A percentile compares a stretch with the other conserved stretches of the same genome.
Evolutionary conservation across 371 early-diverging fungal species (phyloP).

Genomic region (Mucor ambiguus): DNA sequence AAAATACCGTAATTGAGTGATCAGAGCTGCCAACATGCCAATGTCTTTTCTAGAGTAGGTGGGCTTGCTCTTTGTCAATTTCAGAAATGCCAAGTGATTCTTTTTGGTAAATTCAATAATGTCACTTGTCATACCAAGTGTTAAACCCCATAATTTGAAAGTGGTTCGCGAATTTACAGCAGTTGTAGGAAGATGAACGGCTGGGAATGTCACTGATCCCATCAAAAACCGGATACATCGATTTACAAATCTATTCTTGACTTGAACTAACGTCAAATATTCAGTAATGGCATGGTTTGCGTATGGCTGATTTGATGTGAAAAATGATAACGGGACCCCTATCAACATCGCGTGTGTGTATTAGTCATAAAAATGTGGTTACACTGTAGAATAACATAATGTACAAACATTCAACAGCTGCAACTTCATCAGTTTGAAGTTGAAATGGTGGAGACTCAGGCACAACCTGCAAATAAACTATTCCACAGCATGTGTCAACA

Average conservation of each 20-base stretch:
- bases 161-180: conserved; percentile 18
- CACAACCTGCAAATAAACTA: conserved; percentile 65
- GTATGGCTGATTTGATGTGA: conserved; percentile 42
- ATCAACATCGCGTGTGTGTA: neutral
- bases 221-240: conserved; percentile 14
- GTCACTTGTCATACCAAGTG: conserved; percentile 68
- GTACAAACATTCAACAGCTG: conserved; percentile 62
- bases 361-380: neutral
- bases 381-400: neutral
- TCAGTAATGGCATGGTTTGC: conserved; percentile 35
- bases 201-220: conserved; percentile 39
- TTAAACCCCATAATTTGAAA: conserved; percentile 69
- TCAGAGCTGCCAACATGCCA: conserved; percentile 5
- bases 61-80: conserved; percentile 10
- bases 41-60: conserved; percentile 21
- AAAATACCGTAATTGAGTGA: conserved; percentile 4
- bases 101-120: conserved; percentile 46
- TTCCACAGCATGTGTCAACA: neutral
- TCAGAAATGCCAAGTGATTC: conserved; percentile 11
- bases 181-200: conserved; percentile 41
- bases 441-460: conserved; percentile 56
- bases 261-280: conserved; percentile 3
- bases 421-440: conserved; percentile 62
- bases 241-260: conserved; percentile 5
- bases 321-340: conserved; percentile 57